Conservation (phyloP, 2,329 filamentous ascomycete species). For the Fusarium aywerte region DNA sequence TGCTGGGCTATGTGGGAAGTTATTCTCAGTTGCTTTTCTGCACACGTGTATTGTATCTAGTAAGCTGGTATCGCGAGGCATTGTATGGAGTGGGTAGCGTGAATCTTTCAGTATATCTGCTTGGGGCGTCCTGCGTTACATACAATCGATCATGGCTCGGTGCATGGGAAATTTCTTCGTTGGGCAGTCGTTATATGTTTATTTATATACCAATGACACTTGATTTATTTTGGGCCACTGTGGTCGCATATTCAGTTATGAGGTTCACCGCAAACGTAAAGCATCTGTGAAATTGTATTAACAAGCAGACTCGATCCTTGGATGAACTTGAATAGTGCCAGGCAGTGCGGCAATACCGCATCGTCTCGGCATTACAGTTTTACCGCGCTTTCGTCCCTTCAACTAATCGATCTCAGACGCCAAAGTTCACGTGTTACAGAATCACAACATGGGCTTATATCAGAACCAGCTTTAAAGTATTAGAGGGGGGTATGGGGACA, state of each 20-base stretch:
- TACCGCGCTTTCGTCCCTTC: background rate
- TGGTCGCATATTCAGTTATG: background rate
- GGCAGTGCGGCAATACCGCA: background rate
- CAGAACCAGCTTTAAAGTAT: constrained; percentile 1
- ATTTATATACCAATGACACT: constrained; percentile 15
- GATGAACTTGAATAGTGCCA: background rate
- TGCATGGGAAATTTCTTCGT: background rate
- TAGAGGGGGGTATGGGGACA: constrained; percentile 13
- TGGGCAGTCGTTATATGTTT: background rate
- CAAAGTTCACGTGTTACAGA: background rate
- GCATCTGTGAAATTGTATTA: background rate
- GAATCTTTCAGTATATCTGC: constrained; percentile 7
- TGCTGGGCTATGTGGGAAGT: background rate
- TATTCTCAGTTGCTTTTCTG: background rate
- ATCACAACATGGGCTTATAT: constrained; percentile 14
- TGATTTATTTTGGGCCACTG: background rate
- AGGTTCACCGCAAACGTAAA: background rate
- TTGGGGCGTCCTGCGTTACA: constrained; percentile 6
- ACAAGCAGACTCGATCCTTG: background rate
- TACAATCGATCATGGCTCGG: background rate
- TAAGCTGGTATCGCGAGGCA: constrained; percentile 32
- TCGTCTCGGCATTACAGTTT: too few relatives aligned
- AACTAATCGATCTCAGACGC: background rate
- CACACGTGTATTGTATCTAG: constrained; percentile 18
- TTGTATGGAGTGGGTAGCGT: constrained; percentile 34